A percentile compares a stretch with the other conserved stretches of the same genome.
phyloP scores from a whole-genome alignment of 768 basidiomycete genomes.

The Naganishia friedmannii region DNA sequence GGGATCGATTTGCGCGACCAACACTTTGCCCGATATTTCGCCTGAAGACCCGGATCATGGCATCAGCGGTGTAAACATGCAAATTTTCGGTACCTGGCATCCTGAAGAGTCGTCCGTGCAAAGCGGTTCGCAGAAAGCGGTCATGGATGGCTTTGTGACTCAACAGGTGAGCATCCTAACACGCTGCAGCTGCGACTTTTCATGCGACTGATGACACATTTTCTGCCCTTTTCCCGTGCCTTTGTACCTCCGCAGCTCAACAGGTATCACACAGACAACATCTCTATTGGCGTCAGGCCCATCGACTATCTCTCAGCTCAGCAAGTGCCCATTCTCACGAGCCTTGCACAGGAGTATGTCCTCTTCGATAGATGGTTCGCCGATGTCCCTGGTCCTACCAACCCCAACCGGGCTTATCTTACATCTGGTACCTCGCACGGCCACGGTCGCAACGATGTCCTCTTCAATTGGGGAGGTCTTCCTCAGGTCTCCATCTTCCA shows the following conservation, averaged over 20 bases:
- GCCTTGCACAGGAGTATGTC: constrained; percentile 43
- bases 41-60: constrained; percentile 24
- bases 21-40: constrained; percentile 20
- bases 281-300: constrained; percentile 41
- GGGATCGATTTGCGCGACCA: constrained; percentile 16
- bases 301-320: constrained; percentile 44
- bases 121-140: constrained; percentile 13
- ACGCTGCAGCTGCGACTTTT: background rate
- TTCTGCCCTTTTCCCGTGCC: background rate
- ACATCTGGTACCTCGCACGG: constrained; percentile 49
- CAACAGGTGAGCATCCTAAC: constrained; percentile 12
- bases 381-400: constrained; percentile 49
- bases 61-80: constrained; percentile 25
- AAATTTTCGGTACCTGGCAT: constrained; percentile 20
- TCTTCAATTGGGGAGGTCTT: constrained; percentile 35
- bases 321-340: constrained; percentile 41
- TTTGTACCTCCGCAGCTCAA: constrained; percentile 9
- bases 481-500: constrained; percentile 47
- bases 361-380: constrained; percentile 52
- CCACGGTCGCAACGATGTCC: constrained; percentile 46
- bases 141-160: constrained; percentile 23
- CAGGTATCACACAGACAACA: constrained; percentile 24
- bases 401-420: constrained; percentile 49
- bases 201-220: background rate
- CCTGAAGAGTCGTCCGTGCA: constrained; percentile 12